Conservation (phyloP, 768 basidiomycete genomes). For the Tulasnella sp. region DNA sequence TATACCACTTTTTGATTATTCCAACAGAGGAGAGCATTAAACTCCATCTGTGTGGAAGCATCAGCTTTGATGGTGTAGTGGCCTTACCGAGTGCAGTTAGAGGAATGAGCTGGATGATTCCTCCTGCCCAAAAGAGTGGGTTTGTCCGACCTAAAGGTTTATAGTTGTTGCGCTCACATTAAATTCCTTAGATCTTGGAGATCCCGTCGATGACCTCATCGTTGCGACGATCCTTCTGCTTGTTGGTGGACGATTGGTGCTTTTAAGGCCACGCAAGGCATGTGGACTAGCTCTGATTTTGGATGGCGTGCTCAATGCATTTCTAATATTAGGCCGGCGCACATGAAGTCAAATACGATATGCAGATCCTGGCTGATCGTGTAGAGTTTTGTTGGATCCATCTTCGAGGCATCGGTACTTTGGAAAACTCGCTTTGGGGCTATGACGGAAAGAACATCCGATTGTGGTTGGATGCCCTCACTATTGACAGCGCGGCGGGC, state of each 20-base stretch:
- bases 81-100: slow-evolving; percentile 70
- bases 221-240: slow-evolving; percentile 94
- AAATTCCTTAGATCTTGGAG: slow-evolving; percentile 62
- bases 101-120: slow-evolving; percentile 95
- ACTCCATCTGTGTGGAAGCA: slow-evolving; percentile 85
- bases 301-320: not conserved
- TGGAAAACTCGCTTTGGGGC: slow-evolving; percentile 97
- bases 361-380: slow-evolving; percentile 92
- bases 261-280: slow-evolving; percentile 81
- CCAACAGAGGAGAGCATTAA: slow-evolving; percentile 73
- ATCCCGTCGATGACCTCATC: slow-evolving; percentile 82
- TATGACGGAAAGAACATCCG: slow-evolving; percentile 83
- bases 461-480: slow-evolving; percentile 91
- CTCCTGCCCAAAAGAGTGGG: slow-evolving; percentile 81
- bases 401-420: slow-evolving; percentile 76
- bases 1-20: slow-evolving; percentile 83
- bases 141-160: slow-evolving; percentile 13
- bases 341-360: slow-evolving; percentile 90
- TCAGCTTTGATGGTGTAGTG: slow-evolving; percentile 85
- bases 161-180: not conserved
- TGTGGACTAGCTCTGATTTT: slow-evolving; percentile 9
- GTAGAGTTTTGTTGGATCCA: slow-evolving; percentile 99
- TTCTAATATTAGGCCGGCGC: slow-evolving; percentile 49
- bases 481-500: slow-evolving; percentile 53
- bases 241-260: slow-evolving; percentile 78